Evolutionary conservation across 2,329 filamentous ascomycete genomes (phyloP).

Genomic region (Colletotrichum sp.): DNA sequence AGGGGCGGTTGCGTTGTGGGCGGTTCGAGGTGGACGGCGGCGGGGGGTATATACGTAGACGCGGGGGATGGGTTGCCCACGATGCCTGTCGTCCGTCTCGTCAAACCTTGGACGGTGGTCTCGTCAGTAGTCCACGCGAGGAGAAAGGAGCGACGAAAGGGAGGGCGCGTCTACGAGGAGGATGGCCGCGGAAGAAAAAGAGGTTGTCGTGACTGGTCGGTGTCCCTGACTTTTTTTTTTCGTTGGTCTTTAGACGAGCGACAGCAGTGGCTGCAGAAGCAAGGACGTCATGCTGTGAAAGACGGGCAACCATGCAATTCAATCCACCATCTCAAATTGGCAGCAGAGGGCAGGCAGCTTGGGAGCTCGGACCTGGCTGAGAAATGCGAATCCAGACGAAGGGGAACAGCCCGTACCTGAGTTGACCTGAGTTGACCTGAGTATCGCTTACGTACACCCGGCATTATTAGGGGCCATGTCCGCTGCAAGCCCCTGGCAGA

Average conservation of each 20-base stretch:
- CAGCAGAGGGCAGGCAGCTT: not conserved
- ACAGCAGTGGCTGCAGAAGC: not conserved
- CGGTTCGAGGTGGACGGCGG: not conserved
- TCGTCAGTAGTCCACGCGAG: not conserved
- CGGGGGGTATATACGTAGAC: not conserved
- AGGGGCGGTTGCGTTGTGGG: not conserved
- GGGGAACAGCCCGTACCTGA: not conserved
- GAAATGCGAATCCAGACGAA: not conserved
- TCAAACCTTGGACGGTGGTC: not conserved
- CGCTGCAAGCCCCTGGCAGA: not conserved
- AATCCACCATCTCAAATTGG: not conserved
- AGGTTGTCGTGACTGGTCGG: not conserved
- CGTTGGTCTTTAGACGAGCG: not conserved
- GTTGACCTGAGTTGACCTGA: not conserved
- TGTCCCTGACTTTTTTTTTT: not conserved
- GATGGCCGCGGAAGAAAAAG: not conserved
- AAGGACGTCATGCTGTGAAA: constrained; percentile 7
- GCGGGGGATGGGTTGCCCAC: not conserved
- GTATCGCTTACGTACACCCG: not conserved
- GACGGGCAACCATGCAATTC: not conserved
- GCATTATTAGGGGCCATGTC: not conserved
- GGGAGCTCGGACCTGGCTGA: not conserved
- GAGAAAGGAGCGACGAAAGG: not conserved
- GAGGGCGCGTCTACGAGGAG: not conserved
- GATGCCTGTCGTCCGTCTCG: not conserved